Evolutionary conservation across 1,284 basidiomycete genomes (phyloP), one percentile per base, ranked within the genome.

Genomic region (Rhizopogon hawkerae): DNA sequence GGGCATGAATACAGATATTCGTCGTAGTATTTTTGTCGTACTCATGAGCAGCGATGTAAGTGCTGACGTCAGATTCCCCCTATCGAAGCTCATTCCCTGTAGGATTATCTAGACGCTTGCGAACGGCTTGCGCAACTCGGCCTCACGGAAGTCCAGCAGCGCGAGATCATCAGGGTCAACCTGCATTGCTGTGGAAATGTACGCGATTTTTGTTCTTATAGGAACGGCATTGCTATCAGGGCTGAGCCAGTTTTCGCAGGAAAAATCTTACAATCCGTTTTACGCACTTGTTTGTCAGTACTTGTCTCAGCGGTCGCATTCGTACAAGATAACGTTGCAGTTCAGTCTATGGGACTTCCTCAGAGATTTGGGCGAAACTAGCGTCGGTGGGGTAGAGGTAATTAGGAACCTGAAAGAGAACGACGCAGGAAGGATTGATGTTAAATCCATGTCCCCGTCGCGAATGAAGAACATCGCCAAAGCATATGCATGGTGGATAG

Each of bases 271-370:
- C 71, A 98, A 98, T 61, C 95, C 96, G 0, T 98, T 92, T 71
- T 98, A 98, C 66, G 82, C 89, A 1, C 81, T 99, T 21, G 83
- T 98, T 41, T 77, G 76, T 56, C 84, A 88, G 59, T 81, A 87
- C 24, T 76, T 90, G 37, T 87, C 83, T 60, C 72, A 74, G 13
- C 77, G 77, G 5, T 83, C 89, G 0, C 86, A 91, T 57, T 83
- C 86, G 5, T 87, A 93, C 69, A 86, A 83, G 56, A 87, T 98
- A 57, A 98, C 96, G 0, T 72, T 98, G 36, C 96, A 98, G 63
- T 99, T 92, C 67, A 92, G 85, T 57, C 71, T 98, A 5, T 99
- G 96, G 96, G 96, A 99, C 65, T 94, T 98, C 62, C 69, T 98
- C 33, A 85, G 95, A 8, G 90, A 92, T 54, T 72, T 98, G 26